Conservation (phyloP, 805 yeast genomes). For the Myxozyma melibiosi region DNA sequence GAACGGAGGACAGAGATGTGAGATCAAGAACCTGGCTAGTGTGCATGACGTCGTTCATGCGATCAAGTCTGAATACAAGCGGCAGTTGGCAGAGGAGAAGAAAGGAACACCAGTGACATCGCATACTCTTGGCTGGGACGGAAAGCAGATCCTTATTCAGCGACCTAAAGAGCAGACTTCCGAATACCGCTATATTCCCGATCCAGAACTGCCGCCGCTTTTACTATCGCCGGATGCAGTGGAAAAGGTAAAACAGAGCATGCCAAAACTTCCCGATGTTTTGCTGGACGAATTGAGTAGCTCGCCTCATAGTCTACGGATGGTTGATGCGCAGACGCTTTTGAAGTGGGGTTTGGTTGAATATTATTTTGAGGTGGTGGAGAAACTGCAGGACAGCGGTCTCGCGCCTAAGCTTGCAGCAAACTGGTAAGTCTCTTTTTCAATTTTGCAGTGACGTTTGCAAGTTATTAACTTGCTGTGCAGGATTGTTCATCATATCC, state of each 20-base stretch:
- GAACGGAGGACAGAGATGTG: slow-evolving; percentile 66
- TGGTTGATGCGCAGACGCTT: slow-evolving; percentile 76
- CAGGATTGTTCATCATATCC: slow-evolving; percentile 82
- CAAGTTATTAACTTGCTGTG: slow-evolving; percentile 48
- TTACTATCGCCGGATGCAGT: slow-evolving; percentile 44
- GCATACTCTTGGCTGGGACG: slow-evolving; percentile 95
- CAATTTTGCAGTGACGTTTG: not conserved
- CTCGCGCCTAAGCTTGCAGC: slow-evolving; percentile 34
- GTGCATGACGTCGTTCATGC: slow-evolving; percentile 80
- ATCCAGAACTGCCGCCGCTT: slow-evolving; percentile 77
- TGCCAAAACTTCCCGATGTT: slow-evolving; percentile 65
- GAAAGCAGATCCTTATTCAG: slow-evolving; percentile 62
- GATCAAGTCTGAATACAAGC: slow-evolving; percentile 51
- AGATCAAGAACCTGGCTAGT: slow-evolving; percentile 85
- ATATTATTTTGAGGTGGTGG: slow-evolving; percentile 55
- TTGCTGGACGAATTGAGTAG: slow-evolving; percentile 50
- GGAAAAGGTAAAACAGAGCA: slow-evolving; percentile 40
- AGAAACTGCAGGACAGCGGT: slow-evolving; percentile 36
- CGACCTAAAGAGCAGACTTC: slow-evolving; percentile 79
- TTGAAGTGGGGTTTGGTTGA: slow-evolving; percentile 53
- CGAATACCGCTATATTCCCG: slow-evolving; percentile 94
- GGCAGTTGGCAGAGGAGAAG: slow-evolving; percentile 62
- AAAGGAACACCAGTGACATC: slow-evolving; percentile 43
- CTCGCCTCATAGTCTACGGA: slow-evolving; percentile 57
- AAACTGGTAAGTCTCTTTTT: slow-evolving; percentile 47